Percentiles rank a stretch among this genome's conserved stretches.
These are phyloP conservation scores for Podaxis pistillaris DNA, from an alignment of 768 basidiomycete species.

Conservation along the genomic window DNA sequence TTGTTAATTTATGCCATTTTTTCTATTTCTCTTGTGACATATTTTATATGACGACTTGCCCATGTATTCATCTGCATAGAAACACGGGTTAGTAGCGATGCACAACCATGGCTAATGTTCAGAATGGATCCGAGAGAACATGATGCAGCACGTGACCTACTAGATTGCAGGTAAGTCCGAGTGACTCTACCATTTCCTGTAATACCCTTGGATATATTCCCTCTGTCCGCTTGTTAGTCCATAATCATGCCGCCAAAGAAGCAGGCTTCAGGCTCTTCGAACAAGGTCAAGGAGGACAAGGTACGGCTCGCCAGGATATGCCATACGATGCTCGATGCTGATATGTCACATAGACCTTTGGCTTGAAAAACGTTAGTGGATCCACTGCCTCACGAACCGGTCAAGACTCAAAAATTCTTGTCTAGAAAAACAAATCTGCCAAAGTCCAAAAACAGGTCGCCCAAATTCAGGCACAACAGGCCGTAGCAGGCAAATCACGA, in stretches of 20 bases:
- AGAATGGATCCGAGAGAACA: background rate
- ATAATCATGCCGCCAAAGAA: conserved; percentile 78
- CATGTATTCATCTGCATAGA: background rate
- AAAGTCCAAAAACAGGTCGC: conserved; percentile 89
- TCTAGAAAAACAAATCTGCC: conserved; percentile 90
- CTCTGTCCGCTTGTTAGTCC: no score
- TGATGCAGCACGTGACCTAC: background rate
- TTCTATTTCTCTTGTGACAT: background rate
- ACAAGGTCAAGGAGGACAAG: conserved; percentile 82
- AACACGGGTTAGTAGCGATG: background rate
- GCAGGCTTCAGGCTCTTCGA: conserved; percentile 52
- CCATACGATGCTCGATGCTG: conserved; percentile 22
- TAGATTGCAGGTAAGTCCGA: background rate
- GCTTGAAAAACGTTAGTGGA: conserved; percentile 77
- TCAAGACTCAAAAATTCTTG: conserved; percentile 5
- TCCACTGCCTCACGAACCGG: conserved; percentile 3
- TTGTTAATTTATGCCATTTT: background rate
- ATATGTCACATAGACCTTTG: conserved; percentile 64
- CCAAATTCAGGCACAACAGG: conserved; percentile 74
- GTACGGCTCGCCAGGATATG: conserved; percentile 33
- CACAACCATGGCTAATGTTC: background rate
- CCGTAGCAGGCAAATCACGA: conserved; percentile 75
- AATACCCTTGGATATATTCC: background rate
- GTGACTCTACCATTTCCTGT: background rate
- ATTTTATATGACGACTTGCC: background rate